A percentile compares a stretch with the other conserved stretches of the same genome.
Evolutionary conservation across 164 flowering plant species (phyloP).

Genomic region (Liriodendron chinense): DNA sequence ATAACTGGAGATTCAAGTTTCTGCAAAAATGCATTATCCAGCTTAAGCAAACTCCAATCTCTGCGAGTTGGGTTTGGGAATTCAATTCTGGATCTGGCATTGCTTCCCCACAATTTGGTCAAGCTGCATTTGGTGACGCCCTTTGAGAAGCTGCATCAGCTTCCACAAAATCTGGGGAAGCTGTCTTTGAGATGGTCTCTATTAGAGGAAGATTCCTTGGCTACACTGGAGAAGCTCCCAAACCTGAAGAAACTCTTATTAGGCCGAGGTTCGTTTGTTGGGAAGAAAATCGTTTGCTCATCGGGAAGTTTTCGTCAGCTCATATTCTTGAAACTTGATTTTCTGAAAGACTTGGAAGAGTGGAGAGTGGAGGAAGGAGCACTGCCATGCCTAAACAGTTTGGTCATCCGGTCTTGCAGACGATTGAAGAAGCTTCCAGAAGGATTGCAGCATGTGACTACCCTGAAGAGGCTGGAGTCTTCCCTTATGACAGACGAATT

Average conservation of each 20-base stretch:
- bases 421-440: neutral
- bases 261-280: conserved; percentile 9
- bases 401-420: neutral
- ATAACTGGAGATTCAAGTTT: neutral
- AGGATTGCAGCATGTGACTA: neutral
- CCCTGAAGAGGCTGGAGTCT: neutral
- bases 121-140: neutral
- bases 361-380: neutral
- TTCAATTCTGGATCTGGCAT: too few relatives aligned
- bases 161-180: neutral
- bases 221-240: neutral
- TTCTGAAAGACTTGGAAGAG: neutral
- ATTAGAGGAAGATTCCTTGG: neutral
- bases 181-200: neutral
- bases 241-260: neutral
- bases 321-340: neutral
- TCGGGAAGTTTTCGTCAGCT: neutral
- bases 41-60: neutral
- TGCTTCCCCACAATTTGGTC: too few relatives aligned
- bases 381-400: neutral
- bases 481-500: neutral
- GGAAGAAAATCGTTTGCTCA: conserved; percentile 5
- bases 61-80: neutral
- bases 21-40: neutral
- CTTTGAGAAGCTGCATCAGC: neutral